These are phyloP conservation scores for Coprinellus aureogranulatus DNA, from an alignment of 768 basidiomycete species.

Conservation along the genomic window DNA sequence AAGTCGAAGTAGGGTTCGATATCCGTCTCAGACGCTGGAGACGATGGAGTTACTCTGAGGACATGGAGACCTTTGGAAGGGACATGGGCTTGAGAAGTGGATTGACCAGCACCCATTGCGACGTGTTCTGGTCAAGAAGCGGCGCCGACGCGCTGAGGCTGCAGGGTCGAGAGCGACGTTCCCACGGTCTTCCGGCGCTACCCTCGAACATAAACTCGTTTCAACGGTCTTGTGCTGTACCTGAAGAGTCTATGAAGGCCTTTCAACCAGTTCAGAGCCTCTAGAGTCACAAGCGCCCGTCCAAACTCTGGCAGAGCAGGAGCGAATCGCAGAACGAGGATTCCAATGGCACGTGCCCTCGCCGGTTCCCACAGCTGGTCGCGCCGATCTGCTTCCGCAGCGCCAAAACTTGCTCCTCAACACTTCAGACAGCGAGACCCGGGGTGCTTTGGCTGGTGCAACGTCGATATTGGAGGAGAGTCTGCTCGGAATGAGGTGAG, in stretches of 20 bases:
- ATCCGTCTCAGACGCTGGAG: constrained; percentile 81
- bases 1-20: constrained; percentile 97
- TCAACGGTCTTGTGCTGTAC: no score
- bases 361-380: no score
- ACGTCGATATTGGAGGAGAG: not conserved
- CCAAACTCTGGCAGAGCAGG: no score
- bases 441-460: constrained; percentile 1
- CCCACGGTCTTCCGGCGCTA: no score
- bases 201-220: no score
- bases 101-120: constrained; percentile 74
- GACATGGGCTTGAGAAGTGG: constrained; percentile 49
- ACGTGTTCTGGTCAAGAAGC: not conserved
- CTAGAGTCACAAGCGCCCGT: no score
- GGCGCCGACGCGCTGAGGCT: not conserved
- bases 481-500: constrained; percentile 60
- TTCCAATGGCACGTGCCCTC: no score
- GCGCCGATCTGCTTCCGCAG: not conserved
- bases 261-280: no score
- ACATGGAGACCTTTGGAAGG: constrained; percentile 77
- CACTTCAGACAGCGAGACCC: not conserved
- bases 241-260: no score
- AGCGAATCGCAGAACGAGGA: no score
- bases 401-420: not conserved
- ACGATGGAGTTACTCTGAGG: constrained; percentile 82
- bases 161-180: no score